phyloP scores from a whole-genome alignment of 202 grass and related monocot species.

The Panicum virgatum region DNA sequence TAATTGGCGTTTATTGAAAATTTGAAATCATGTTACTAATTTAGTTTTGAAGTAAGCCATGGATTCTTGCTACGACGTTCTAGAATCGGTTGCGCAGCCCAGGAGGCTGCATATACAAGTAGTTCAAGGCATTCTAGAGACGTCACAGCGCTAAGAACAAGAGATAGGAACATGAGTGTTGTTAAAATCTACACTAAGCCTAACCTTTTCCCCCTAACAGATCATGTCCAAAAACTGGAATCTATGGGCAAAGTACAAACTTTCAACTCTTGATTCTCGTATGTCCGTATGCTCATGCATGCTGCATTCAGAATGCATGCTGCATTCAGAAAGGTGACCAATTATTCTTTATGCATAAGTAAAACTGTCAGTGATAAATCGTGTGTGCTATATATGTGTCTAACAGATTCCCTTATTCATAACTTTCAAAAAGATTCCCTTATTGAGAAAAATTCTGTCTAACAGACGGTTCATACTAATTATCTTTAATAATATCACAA shows the following conservation, averaged over 20 bases:
- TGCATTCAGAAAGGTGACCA: not conserved
- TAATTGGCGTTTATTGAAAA: not conserved
- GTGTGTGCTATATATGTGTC: too few relatives aligned
- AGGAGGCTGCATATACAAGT: not conserved
- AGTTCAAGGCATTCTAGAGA: not conserved
- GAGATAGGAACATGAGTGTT: conserved; percentile 21
- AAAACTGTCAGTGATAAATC: too few relatives aligned
- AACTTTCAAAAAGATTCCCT: too few relatives aligned
- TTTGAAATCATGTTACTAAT: not conserved
- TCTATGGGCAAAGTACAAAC: not conserved
- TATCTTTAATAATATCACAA: too few relatives aligned
- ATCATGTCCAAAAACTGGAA: conserved; percentile 32
- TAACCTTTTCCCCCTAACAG: not conserved
- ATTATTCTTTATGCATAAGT: not conserved
- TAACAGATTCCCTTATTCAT: too few relatives aligned
- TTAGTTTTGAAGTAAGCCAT: not conserved
- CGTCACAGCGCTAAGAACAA: not conserved
- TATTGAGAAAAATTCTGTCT: too few relatives aligned
- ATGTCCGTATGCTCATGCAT: not conserved
- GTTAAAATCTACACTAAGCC: conserved; percentile 1
- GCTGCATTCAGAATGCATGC: not conserved
- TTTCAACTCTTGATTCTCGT: conserved; percentile 1
- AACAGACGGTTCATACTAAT: too few relatives aligned
- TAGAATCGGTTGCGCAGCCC: not conserved
- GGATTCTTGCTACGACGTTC: not conserved